Conservation (phyloP, 1,139 yeast species). For the Candida labiduridarum region DNA sequence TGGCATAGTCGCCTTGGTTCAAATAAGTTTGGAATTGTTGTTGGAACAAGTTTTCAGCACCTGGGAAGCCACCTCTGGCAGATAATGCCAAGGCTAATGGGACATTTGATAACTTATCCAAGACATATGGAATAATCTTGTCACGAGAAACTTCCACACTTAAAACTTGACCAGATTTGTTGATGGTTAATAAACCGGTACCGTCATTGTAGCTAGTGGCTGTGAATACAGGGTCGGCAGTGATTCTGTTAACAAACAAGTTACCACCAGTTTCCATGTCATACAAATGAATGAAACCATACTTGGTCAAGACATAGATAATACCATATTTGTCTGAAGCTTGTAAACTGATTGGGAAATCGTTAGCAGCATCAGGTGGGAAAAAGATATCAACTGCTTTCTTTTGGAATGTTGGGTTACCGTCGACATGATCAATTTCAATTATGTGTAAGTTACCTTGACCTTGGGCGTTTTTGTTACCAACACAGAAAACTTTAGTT, state of each 20-base stretch:
- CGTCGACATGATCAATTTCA: slow-evolving; percentile 92
- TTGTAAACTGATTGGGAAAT: slow-evolving; percentile 94
- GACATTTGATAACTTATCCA: slow-evolving; percentile 84
- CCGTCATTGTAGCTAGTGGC: slow-evolving; percentile 74
- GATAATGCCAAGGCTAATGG: slow-evolving; percentile 87
- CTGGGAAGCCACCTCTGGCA: slow-evolving; percentile 94
- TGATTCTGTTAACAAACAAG: slow-evolving; percentile 93
- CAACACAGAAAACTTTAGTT: slow-evolving; percentile 87
- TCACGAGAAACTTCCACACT: slow-evolving; percentile 88
- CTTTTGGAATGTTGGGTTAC: slow-evolving; percentile 84
- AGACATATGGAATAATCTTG: slow-evolving; percentile 85
- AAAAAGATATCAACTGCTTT: slow-evolving; percentile 91
- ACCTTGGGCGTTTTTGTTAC: slow-evolving; percentile 82
- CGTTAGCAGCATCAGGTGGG: slow-evolving; percentile 96
- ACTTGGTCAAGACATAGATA: slow-evolving; percentile 86
- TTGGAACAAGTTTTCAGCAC: slow-evolving; percentile 88
- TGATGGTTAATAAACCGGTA: slow-evolving; percentile 89
- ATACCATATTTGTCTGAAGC: slow-evolving; percentile 86
- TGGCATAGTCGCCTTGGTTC: slow-evolving; percentile 82
- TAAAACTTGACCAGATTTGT: slow-evolving; percentile 93
- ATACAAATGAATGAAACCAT: slow-evolving; percentile 94
- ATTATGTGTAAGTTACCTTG: slow-evolving; percentile 89
- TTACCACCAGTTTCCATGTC: slow-evolving; percentile 92
- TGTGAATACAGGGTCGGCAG: slow-evolving; percentile 94
- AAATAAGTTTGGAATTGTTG: slow-evolving; percentile 90